phyloP scores from a whole-genome alignment of 176 grass and related monocot genomes.

The Carex myosuroides region DNA sequence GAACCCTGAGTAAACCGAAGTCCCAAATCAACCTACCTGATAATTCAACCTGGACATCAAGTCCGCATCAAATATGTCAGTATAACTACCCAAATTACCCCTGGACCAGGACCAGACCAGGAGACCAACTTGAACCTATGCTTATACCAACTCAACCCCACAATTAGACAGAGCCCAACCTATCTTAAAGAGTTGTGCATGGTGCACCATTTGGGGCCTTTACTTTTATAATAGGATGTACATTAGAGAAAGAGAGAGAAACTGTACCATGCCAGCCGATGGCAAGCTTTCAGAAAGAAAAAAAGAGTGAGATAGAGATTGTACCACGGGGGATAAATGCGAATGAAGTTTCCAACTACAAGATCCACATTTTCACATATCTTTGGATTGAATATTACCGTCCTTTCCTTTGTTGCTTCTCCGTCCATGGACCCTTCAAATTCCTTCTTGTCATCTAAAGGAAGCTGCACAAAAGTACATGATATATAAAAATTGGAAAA shows the following conservation, averaged over 20 bases:
- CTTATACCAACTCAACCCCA: background rate
- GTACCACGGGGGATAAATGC: slow-evolving; percentile 82
- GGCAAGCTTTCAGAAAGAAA: too few species aligned
- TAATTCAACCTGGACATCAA: background rate
- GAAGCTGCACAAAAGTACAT: slow-evolving; percentile 33
- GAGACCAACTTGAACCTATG: background rate
- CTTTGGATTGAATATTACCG: slow-evolving; percentile 74
- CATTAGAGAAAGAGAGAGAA: background rate
- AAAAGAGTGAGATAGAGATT: background rate
- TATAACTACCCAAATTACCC: background rate
- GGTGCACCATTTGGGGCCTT: background rate
- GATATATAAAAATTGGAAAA: background rate
- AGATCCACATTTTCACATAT: slow-evolving; percentile 66
- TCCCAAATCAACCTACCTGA: background rate
- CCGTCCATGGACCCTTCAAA: slow-evolving; percentile 23
- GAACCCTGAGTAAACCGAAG: background rate
- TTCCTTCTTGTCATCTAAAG: slow-evolving; percentile 6
- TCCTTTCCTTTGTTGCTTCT: slow-evolving; percentile 32
- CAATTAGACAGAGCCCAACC: background rate
- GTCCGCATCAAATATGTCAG: background rate
- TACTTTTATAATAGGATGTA: background rate
- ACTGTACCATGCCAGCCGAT: too few species aligned
- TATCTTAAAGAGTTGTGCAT: background rate
- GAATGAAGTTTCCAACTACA: slow-evolving; percentile 54
- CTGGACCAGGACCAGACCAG: background rate